These are phyloP conservation scores for Cyphellophora europaea DNA, from an alignment of 2,329 filamentous ascomycete species.

Conservation along the genomic window DNA sequence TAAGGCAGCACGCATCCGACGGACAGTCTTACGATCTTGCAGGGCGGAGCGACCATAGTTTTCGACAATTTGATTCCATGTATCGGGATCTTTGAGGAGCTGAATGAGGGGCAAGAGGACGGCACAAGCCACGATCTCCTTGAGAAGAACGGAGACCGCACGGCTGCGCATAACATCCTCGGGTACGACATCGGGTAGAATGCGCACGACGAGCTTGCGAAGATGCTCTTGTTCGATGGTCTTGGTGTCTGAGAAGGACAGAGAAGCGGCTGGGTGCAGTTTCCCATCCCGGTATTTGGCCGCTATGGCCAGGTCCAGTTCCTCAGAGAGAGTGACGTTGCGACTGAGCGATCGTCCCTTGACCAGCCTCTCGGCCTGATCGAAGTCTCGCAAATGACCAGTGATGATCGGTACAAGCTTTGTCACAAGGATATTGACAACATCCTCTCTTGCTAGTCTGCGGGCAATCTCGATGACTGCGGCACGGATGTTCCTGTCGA, in stretches of 20 bases:
- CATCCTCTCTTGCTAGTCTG: slow-evolving; percentile 63
- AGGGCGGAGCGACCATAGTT: slow-evolving; percentile 76
- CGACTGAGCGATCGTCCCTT: slow-evolving; percentile 80
- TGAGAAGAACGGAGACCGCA: slow-evolving; percentile 68
- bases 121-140: slow-evolving; percentile 89
- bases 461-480: slow-evolving; percentile 64
- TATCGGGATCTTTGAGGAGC: slow-evolving; percentile 81
- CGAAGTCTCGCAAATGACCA: slow-evolving; percentile 79
- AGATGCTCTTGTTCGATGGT: slow-evolving; percentile 81
- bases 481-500: slow-evolving; percentile 68
- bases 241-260: slow-evolving; percentile 77
- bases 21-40: slow-evolving; percentile 90
- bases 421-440: slow-evolving; percentile 74
- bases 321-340: slow-evolving; percentile 89
- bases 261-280: slow-evolving; percentile 73
- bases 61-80: slow-evolving; percentile 95
- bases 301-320: slow-evolving; percentile 92
- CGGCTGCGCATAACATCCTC: slow-evolving; percentile 66
- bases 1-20: slow-evolving; percentile 79
- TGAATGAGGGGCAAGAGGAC: slow-evolving; percentile 74
- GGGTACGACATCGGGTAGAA: slow-evolving; percentile 69
- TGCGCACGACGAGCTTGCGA: slow-evolving; percentile 59
- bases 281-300: slow-evolving; percentile 83
- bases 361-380: slow-evolving; percentile 78
- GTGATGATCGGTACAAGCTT: slow-evolving; percentile 82